Percentiles rank a stretch among this genome's conserved stretches.
Conservation (phyloP, 1,139 yeast species). For the Saccharomyces hybrid region DNA sequence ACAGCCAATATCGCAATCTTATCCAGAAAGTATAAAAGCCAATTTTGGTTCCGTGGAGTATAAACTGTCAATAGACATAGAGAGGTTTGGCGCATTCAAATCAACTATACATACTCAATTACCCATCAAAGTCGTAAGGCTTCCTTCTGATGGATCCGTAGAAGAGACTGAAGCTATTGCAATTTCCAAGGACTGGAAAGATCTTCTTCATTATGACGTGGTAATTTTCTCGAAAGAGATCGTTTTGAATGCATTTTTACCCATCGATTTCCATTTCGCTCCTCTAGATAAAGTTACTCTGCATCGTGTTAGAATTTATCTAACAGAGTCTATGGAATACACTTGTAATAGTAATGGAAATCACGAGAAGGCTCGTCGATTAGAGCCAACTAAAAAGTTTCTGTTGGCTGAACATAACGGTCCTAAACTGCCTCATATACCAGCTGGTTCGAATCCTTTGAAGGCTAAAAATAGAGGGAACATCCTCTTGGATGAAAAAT, state of each 20-base stretch:
- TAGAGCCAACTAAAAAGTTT: constrained; percentile 76
- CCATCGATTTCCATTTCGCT: constrained; percentile 72
- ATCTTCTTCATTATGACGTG: constrained; percentile 77
- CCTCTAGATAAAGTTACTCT: constrained; percentile 81
- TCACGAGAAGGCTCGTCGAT: constrained; percentile 74
- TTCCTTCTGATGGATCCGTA: constrained; percentile 64
- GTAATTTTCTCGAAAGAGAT: constrained; percentile 80
- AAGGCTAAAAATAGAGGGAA: constrained; percentile 33
- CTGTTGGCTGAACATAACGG: constrained; percentile 74
- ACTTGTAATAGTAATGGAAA: constrained; percentile 44
- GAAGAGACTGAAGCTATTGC: constrained; percentile 92
- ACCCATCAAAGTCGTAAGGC: constrained; percentile 59
- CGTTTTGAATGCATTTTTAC: constrained; percentile 71
- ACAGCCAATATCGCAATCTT: constrained; percentile 69
- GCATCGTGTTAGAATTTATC: constrained; percentile 73
- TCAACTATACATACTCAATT: constrained; percentile 55
- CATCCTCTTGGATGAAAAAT: constrained; percentile 31
- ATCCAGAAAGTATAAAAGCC: constrained; percentile 72
- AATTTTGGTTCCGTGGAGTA: constrained; percentile 75
- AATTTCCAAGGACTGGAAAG: constrained; percentile 86
- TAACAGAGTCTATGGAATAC: constrained; percentile 83
- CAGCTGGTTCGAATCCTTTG: constrained; percentile 24
- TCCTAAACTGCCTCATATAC: constrained; percentile 27
- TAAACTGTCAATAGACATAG: constrained; percentile 57
- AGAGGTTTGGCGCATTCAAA: constrained; percentile 70